phyloP scores from a whole-genome alignment of 2,329 filamentous ascomycete species.

The Pestalotiopsis sp. region DNA sequence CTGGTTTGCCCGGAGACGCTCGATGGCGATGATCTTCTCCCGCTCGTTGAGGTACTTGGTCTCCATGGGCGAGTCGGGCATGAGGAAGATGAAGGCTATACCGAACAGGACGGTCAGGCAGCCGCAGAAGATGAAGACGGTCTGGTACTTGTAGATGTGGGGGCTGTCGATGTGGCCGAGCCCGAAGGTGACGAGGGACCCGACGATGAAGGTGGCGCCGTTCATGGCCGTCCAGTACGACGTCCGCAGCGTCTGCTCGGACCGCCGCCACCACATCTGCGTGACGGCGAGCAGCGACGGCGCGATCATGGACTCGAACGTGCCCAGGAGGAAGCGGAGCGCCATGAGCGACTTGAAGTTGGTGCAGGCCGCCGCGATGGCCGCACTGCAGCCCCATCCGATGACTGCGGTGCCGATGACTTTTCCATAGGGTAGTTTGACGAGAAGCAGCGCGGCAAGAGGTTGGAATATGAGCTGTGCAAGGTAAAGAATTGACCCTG shows the following conservation, averaged over 20 bases:
- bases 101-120: conserved; percentile 52
- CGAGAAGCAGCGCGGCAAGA: conserved; percentile 50
- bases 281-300: conserved; percentile 53
- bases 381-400: conserved; percentile 51
- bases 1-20: conserved; percentile 72
- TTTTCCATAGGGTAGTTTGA: conserved; percentile 55
- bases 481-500: conserved; percentile 50
- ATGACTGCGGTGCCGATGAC: conserved; percentile 52
- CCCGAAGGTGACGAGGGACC: conserved; percentile 55
- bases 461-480: conserved; percentile 60
- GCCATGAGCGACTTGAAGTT: conserved; percentile 46
- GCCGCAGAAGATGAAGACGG: conserved; percentile 50
- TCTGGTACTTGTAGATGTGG: conserved; percentile 50
- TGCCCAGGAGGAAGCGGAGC: conserved; percentile 44
- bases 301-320: conserved; percentile 49
- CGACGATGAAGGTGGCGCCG: conserved; percentile 53
- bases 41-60: conserved; percentile 61
- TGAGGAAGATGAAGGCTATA: conserved; percentile 51
- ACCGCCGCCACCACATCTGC: conserved; percentile 54
- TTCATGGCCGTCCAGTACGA: conserved; percentile 57
- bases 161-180: conserved; percentile 46
- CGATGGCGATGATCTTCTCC: conserved; percentile 68
- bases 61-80: conserved; percentile 65
- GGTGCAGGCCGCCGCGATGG: conserved; percentile 51
- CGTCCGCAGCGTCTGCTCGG: conserved; percentile 50